These are phyloP conservation scores for Ganoderma boninense DNA, from an alignment of 1,284 basidiomycete genomes.

Conservation along the genomic window DNA sequence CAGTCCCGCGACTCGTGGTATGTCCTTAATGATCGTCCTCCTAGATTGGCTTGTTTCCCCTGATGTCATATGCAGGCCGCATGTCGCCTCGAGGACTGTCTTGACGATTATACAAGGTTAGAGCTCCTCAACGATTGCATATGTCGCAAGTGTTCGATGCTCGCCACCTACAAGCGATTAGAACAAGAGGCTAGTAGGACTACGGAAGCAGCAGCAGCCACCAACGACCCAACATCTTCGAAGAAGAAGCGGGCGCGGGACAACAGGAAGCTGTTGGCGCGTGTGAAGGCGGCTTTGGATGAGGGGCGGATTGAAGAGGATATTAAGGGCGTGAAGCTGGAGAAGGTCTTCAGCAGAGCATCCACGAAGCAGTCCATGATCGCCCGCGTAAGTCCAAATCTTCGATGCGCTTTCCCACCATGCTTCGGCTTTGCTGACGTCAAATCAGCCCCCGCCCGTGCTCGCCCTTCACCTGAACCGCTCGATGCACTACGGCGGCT, in stretches of 20 bases:
- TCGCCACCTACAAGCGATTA: constrained; percentile 72
- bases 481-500: constrained; percentile 80
- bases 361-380: constrained; percentile 90
- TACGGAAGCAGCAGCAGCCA: constrained; percentile 52
- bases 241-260: constrained; percentile 80
- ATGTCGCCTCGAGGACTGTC: constrained; percentile 76
- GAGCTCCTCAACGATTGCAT: constrained; percentile 86
- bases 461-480: constrained; percentile 89
- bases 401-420: constrained; percentile 25
- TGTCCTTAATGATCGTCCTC: constrained; percentile 31
- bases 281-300: constrained; percentile 71
- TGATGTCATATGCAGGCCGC: constrained; percentile 48
- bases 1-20: constrained; percentile 70
- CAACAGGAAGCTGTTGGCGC: constrained; percentile 65
- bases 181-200: constrained; percentile 64
- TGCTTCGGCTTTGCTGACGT: neutral
- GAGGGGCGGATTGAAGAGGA: constrained; percentile 84
- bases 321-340: constrained; percentile 76
- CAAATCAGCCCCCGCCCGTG: constrained; percentile 76
- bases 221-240: constrained; percentile 57
- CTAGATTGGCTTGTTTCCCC: constrained; percentile 12
- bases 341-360: constrained; percentile 76
- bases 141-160: constrained; percentile 83
- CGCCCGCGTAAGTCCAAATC: constrained; percentile 66
- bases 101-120: constrained; percentile 83